Percentiles rank a stretch among this genome's conserved stretches.
These are phyloP conservation scores for Colletotrichum cordylinicola DNA, from an alignment of 2,329 filamentous ascomycete genomes.

Conservation along the genomic window DNA sequence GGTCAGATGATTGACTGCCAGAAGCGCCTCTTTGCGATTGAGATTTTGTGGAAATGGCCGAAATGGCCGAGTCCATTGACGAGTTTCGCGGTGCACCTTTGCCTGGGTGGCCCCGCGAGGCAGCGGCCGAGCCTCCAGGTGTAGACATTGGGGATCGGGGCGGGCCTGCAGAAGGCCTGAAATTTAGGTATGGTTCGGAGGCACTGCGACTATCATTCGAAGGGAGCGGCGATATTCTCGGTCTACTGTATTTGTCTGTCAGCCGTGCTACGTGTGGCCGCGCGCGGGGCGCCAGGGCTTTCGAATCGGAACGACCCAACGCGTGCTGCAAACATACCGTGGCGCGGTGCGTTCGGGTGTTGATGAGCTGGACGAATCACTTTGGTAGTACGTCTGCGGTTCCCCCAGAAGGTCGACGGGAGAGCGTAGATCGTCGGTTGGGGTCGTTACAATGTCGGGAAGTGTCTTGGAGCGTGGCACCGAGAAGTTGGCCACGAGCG, in stretches of 20 bases:
- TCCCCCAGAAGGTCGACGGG: conserved; percentile 19
- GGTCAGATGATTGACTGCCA: conserved; percentile 59
- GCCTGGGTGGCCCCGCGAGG: conserved; percentile 43
- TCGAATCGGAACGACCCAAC: neutral
- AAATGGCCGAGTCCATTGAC: conserved; percentile 94
- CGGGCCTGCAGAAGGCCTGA: conserved; percentile 48
- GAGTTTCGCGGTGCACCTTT: conserved; percentile 70
- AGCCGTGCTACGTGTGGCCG: conserved; percentile 6
- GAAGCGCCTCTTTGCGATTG: conserved; percentile 64
- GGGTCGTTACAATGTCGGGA: conserved; percentile 37
- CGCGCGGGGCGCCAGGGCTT: neutral
- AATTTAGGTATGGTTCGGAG: conserved; percentile 46
- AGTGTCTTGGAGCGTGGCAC: conserved; percentile 29
- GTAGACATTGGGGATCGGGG: conserved; percentile 40
- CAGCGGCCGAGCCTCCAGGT: conserved; percentile 54
- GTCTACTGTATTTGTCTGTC: conserved; percentile 27
- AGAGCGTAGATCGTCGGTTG: conserved; percentile 28
- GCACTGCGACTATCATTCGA: conserved; percentile 58
- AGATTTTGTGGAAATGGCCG: conserved; percentile 69
- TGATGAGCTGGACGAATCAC: conserved; percentile 39
- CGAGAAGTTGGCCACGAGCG: conserved; percentile 27
- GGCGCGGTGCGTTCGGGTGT: conserved; percentile 35
- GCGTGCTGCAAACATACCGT: conserved; percentile 32
- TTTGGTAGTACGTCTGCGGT: conserved; percentile 40
- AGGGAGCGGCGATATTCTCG: conserved; percentile 29